Evolutionary conservation across 345 rosid genomes (phyloP).

Genomic region (Gossypium herbaceum): DNA sequence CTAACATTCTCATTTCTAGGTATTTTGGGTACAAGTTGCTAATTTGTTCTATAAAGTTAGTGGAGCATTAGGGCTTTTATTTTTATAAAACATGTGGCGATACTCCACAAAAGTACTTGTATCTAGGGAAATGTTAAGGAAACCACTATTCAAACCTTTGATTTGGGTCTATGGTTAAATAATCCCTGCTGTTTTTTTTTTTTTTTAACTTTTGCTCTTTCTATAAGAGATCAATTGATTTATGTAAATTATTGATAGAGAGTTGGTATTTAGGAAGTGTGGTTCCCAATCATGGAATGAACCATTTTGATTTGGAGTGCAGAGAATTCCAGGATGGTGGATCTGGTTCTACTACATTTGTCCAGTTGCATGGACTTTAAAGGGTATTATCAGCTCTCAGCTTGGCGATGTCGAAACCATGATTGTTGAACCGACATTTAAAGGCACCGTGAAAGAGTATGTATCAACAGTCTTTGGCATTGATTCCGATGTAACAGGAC

Average conservation of each 20-base stretch:
- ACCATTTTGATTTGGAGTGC: conserved; percentile 4
- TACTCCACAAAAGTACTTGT: no score
- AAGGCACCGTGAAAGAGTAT: conserved; percentile 62
- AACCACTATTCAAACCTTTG: neutral
- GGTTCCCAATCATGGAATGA: no score
- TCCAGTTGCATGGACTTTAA: conserved; percentile 85
- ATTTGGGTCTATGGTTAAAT: neutral
- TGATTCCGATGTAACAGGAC: conserved; percentile 40
- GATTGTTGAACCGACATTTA: conserved; percentile 46
- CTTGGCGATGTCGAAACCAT: conserved; percentile 71
- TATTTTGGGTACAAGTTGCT: neutral
- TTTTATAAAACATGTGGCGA: no score
- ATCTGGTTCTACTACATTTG: conserved; percentile 85
- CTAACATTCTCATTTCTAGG: neutral
- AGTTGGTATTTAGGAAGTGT: no score
- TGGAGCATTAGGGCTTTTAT: neutral
- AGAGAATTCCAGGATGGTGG: conserved; percentile 94
- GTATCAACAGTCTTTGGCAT: conserved; percentile 46
- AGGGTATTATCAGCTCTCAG: conserved; percentile 68
- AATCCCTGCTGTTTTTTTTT: neutral
- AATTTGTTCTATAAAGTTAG: neutral
- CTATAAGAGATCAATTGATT: no score
- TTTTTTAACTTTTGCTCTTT: no score
- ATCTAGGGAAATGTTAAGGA: neutral
- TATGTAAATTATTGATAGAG: no score